phyloP scores from a whole-genome alignment of 176 grass and related monocot species.

The Carex cristatella region DNA sequence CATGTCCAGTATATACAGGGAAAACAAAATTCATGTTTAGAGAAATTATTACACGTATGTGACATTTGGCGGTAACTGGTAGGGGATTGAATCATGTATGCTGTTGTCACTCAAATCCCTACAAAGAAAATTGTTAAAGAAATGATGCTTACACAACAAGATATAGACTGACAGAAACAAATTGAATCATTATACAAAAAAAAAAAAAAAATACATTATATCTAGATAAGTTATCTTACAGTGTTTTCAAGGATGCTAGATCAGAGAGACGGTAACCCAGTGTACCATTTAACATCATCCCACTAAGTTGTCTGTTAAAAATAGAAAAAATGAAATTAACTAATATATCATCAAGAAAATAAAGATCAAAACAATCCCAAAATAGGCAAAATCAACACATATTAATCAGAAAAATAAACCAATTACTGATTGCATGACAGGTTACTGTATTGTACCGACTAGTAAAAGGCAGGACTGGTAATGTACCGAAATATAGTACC shows the following conservation, averaged over 20 bases:
- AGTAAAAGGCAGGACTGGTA: background rate
- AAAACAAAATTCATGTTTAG: conserved; percentile 17
- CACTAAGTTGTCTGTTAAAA: conserved; percentile 64
- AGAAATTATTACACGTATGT: conserved; percentile 66
- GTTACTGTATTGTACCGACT: background rate
- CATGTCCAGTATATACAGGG: no score
- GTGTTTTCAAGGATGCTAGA: conserved; percentile 63
- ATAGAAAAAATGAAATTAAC: background rate
- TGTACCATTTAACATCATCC: conserved; percentile 74
- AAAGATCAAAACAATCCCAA: background rate
- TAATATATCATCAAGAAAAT: background rate
- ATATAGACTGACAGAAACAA: background rate
- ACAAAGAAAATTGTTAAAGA: conserved; percentile 21
- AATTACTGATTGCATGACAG: background rate
- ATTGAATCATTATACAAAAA: background rate
- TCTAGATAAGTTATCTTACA: conserved; percentile 48
- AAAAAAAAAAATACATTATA: background rate
- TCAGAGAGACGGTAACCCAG: conserved; percentile 64
- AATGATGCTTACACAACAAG: conserved; percentile 10
- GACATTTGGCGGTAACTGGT: conserved; percentile 80
- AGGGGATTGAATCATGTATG: conserved; percentile 65
- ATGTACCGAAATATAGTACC: background rate
- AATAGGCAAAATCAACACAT: background rate
- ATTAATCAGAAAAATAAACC: conserved; percentile 3
- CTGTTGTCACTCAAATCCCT: conserved; percentile 90